These are phyloP conservation scores for Leptosphaerulina australis DNA, from an alignment of 2,329 filamentous ascomycete species.

Conservation along the genomic window DNA sequence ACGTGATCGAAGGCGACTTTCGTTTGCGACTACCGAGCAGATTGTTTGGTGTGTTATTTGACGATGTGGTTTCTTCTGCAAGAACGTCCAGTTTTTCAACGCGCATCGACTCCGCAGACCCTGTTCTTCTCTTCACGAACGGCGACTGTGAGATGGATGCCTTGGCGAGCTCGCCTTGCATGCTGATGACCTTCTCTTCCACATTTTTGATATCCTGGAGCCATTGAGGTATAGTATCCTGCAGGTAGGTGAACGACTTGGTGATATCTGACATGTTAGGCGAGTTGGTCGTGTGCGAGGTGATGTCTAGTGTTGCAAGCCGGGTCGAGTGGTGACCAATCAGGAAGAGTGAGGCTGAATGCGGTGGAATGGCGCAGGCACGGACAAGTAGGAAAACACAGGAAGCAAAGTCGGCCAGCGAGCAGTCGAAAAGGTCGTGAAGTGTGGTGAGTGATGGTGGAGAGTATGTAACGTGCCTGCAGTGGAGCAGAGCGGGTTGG, in stretches of 20 bases:
- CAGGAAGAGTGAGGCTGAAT: background rate
- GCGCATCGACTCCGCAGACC: conserved; percentile 48
- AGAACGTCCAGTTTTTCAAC: conserved; percentile 31
- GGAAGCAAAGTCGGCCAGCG: conserved; percentile 21
- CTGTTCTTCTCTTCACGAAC: conserved; percentile 39
- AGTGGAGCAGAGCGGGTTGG: conserved; percentile 20
- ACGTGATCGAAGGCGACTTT: conserved; percentile 52
- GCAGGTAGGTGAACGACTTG: conserved; percentile 47
- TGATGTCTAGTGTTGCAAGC: background rate
- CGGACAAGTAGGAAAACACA: background rate
- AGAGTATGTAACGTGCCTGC: conserved; percentile 15
- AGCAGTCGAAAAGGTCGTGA: conserved; percentile 22
- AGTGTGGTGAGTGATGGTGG: conserved; percentile 14
- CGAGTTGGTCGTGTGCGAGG: conserved; percentile 1
- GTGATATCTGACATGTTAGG: conserved; percentile 47
- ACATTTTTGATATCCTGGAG: conserved; percentile 40
- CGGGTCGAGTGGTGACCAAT: conserved; percentile 2
- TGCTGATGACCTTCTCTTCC: conserved; percentile 40
- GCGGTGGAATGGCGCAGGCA: conserved; percentile 9
- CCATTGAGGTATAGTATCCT: conserved; percentile 49
- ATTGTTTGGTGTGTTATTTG: conserved; percentile 24
- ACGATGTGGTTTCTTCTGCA: conserved; percentile 25
- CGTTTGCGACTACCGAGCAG: conserved; percentile 46
- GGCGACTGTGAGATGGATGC: conserved; percentile 36
- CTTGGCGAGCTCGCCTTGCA: conserved; percentile 44